A percentile compares a stretch with the other conserved stretches of the same genome.
Evolutionary conservation across 2,329 filamentous ascomycete genomes (phyloP).

Genomic region (Exophiala oligosperma): DNA sequence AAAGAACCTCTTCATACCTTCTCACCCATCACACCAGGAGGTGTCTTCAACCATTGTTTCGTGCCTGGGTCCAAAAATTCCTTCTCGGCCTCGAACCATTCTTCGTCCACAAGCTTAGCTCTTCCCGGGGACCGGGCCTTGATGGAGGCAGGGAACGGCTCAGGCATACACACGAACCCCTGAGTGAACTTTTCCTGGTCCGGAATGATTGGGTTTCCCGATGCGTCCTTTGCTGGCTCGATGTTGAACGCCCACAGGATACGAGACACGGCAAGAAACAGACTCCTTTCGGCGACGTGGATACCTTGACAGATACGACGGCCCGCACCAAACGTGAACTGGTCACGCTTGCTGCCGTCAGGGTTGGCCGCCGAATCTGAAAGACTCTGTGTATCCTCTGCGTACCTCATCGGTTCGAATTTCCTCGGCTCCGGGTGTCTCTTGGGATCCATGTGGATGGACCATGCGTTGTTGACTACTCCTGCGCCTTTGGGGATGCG

Average conservation of each 20-base stretch:
- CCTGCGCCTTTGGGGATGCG: constrained; percentile 24
- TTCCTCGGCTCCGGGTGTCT: constrained; percentile 31
- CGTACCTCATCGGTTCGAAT: constrained; percentile 35
- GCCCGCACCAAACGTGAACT: constrained; percentile 40
- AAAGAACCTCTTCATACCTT: no score
- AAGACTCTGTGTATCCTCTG: constrained; percentile 30
- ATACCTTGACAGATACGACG: constrained; percentile 48
- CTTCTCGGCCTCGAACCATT: constrained; percentile 11
- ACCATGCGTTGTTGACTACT: constrained; percentile 27
- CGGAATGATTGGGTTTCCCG: constrained; percentile 38
- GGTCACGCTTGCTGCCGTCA: constrained; percentile 25
- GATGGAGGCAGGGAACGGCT: constrained; percentile 40
- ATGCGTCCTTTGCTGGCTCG: not conserved
- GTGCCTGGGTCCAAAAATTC: constrained; percentile 7
- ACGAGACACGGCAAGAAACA: constrained; percentile 49
- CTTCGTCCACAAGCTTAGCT: constrained; percentile 26
- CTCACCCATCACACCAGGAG: not conserved
- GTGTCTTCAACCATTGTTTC: constrained; percentile 10
- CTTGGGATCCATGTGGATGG: constrained; percentile 32
- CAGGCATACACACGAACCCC: constrained; percentile 48
- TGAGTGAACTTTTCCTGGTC: constrained; percentile 43
- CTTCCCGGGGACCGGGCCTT: constrained; percentile 35
- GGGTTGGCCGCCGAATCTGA: constrained; percentile 34
- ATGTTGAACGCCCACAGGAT: constrained; percentile 51
- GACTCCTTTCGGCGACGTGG: constrained; percentile 54